These are phyloP conservation scores for Oryza meyeriana DNA, from an alignment of 176 grass and related monocot genomes.

Conservation along the genomic window DNA sequence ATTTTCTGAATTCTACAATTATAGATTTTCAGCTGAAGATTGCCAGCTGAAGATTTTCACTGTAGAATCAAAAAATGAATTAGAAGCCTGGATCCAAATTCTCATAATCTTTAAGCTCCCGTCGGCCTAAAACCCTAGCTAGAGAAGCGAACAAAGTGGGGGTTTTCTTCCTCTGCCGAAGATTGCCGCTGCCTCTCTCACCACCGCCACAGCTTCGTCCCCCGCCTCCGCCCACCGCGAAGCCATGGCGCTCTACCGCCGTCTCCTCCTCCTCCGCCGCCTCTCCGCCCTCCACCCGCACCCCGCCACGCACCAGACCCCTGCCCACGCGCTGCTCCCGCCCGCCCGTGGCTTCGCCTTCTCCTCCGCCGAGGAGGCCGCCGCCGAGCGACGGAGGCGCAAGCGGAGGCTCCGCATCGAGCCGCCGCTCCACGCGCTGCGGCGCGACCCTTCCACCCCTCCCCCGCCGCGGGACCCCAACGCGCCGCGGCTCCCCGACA, in stretches of 20 bases:
- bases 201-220: no score
- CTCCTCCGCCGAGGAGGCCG: conserved; percentile 35
- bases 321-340: neutral
- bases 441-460: conserved; percentile 20
- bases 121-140: no score
- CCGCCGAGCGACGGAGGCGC: conserved; percentile 52
- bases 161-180: neutral
- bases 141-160: no score
- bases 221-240: neutral
- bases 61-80: no score
- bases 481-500: conserved; percentile 45
- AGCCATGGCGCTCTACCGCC: neutral
- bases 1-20: no score
- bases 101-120: no score
- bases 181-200: neutral
- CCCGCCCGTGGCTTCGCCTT: neutral
- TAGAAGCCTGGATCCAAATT: no score
- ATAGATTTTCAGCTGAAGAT: no score
- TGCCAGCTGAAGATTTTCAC: no score
- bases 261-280: neutral
- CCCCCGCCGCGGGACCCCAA: conserved; percentile 27
- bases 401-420: conserved; percentile 67
- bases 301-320: neutral
- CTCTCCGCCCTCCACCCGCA: neutral
- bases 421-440: conserved; percentile 55